Conservation (phyloP, 257 asterid species). For the Forsythia suspensa region DNA sequence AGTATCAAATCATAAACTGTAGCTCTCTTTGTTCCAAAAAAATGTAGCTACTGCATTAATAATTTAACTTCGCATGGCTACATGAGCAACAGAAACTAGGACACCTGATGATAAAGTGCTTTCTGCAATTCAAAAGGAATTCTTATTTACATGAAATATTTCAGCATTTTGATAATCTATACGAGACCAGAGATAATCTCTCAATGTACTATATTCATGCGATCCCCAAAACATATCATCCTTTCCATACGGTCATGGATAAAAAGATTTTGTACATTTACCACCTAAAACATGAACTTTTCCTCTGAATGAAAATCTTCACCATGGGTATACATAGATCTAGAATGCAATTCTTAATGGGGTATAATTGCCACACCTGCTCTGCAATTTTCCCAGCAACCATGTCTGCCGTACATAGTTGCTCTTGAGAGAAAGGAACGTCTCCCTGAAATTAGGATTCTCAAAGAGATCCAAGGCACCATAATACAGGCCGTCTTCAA, state of each 20-base stretch:
- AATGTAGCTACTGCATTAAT: too few relatives aligned
- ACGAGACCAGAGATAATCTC: neutral
- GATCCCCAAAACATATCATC: neutral
- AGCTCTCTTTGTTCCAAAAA: too few relatives aligned
- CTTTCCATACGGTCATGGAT: neutral
- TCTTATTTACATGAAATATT: neutral
- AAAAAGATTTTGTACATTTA: slow-evolving; percentile 18
- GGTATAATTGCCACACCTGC: slow-evolving; percentile 46
- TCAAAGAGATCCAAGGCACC: slow-evolving; percentile 80
- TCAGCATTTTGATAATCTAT: neutral
- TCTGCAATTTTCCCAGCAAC: slow-evolving; percentile 83
- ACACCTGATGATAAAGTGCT: neutral
- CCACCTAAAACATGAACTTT: slow-evolving; percentile 1
- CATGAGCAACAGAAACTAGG: neutral
- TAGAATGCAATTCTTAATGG: slow-evolving; percentile 24
- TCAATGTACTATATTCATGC: neutral
- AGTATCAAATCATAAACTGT: too few relatives aligned
- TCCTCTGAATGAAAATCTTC: neutral
- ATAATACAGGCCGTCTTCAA: slow-evolving; percentile 63
- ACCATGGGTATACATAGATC: neutral
- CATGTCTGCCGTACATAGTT: slow-evolving; percentile 52
- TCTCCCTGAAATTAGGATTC: slow-evolving; percentile 68
- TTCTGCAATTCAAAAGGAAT: neutral
- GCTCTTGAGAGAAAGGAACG: slow-evolving; percentile 59
- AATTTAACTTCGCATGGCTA: neutral